Evolutionary conservation across 495 filamentous ascomycete species (phyloP), one percentile per base, ranked within the genome.

Genomic region (Margaritispora aquatica): DNA sequence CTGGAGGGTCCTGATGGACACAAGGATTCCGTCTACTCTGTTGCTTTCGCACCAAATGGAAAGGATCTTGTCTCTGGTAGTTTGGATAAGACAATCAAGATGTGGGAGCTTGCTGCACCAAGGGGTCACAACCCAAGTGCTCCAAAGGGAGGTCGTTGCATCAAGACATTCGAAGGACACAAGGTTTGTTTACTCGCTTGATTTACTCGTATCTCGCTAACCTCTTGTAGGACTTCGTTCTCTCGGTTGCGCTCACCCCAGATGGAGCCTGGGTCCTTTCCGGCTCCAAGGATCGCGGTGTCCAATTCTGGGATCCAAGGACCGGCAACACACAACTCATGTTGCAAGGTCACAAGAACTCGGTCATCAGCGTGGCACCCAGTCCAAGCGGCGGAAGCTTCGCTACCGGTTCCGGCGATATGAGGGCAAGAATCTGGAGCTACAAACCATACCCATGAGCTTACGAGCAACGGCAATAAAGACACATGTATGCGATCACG

Each of bases 71-170:
- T 96, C 68, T 91, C 88, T 68, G 90, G 90, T 57, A 91, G 88
- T 81, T 75, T 96, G 62, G 90, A 96, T 71, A 93, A 92, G 80
- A 94, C 90, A 2, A 96, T 96, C 77, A 96, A 96, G 79, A 88
- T 94, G 80, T 96, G 90, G 90, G 90, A 96, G 72, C 78, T 96
- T 41, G 81, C 79, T 26, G 81, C 86, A 26, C 82, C 88, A 50
- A 80, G 88, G 58, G 83, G 83, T 50, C 71, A 79, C 60, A 77
- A 84, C 55, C 75, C 80, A 41, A 82, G 81, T 47, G 80, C 80
- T 49, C 75, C 83, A 38, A 90, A 88, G 78, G 84, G 87, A 51
- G 89, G 90, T 54, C 83, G 89, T 67, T 93, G 91, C 70, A 80
- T 90, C 58, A 88, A 88, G 69, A 96, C 90, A 1, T 95, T 95